Conservation (phyloP, 2,329 filamentous ascomycete species). For the Cladosporium sp. region DNA sequence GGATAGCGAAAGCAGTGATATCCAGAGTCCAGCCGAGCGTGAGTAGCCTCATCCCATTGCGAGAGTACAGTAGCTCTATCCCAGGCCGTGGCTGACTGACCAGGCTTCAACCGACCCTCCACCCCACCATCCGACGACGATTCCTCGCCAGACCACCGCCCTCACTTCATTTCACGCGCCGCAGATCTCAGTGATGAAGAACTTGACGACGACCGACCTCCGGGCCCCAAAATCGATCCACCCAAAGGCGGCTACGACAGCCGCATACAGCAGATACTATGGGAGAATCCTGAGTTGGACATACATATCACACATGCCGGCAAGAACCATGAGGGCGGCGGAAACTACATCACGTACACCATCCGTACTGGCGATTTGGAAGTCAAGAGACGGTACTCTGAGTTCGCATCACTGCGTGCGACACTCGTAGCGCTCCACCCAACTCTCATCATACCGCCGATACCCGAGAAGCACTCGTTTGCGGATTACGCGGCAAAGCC, state of each 20-base stretch:
- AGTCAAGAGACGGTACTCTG: slow-evolving; percentile 90
- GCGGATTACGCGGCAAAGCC: slow-evolving; percentile 97
- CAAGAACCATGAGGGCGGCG: slow-evolving; percentile 88
- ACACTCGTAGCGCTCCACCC: slow-evolving; percentile 89
- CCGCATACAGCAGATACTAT: slow-evolving; percentile 93
- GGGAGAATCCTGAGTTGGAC: slow-evolving; percentile 85
- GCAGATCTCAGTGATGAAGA: slow-evolving; percentile 58
- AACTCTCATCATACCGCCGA: slow-evolving; percentile 91
- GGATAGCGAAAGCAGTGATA: slow-evolving; percentile 69
- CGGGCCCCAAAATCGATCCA: slow-evolving; percentile 45
- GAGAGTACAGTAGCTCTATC: neutral
- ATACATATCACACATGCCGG: slow-evolving; percentile 93
- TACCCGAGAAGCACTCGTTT: slow-evolving; percentile 98
- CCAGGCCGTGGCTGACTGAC: neutral
- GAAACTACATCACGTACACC: slow-evolving; percentile 94
- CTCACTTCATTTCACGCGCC: slow-evolving; percentile 52
- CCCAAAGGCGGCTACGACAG: slow-evolving; percentile 91
- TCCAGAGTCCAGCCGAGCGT: slow-evolving; percentile 26
- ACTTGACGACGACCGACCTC: slow-evolving; percentile 47
- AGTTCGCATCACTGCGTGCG: slow-evolving; percentile 86
- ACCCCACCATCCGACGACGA: slow-evolving; percentile 69
- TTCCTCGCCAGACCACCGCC: slow-evolving; percentile 63
- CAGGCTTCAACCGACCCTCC: slow-evolving; percentile 57
- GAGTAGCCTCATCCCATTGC: slow-evolving; percentile 10
- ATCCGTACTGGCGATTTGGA: slow-evolving; percentile 94